Evolutionary conservation across 768 basidiomycete genomes (phyloP), one percentile per base, ranked within the genome.

Genomic region (Mycena capillaripes): DNA sequence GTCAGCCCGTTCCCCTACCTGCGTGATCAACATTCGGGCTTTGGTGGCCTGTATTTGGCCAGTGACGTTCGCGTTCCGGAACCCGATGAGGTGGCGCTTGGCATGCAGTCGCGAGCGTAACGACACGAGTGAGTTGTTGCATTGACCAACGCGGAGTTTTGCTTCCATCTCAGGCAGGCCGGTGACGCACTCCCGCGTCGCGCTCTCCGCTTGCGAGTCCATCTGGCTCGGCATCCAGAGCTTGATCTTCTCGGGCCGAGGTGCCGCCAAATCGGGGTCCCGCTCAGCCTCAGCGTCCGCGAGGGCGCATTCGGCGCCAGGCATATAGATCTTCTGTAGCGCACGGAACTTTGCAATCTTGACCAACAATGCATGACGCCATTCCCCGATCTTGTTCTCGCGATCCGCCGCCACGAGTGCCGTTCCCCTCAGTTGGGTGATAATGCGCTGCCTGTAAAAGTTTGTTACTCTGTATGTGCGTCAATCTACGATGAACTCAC

Each of bases 11-110:
- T 76, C 74, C 29, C 71, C 65, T 0, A 76, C 2, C 14, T 50
- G 29, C 1, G 38, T 57, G n/a, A 75, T 65, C 0, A 76, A 46
- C 2, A 66, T 74, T 0, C 9, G 9, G 0, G 74, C 65, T 4
- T 66, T 60, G 8, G 63, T 66, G 0, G 32, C 44, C 0, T 29
- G 38, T 0, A 56, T 27, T 25, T 76, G 76, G 0, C 70, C 76
- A 0, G 36, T 29, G 0, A 71, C 9, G 46, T 76, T 56, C 1
- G 27, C 44, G 44, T 76, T 70, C 0, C 68, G 53, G 7, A 64
- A 75, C 0, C 2, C 11, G 14, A 76, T 74, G 2, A 76, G 17
- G 32, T 66, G 64, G 1, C 57, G 38, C 29, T 76, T 72, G 4
- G 63, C 52, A 38, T 76, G 68, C 0, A 76, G 58, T 2, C 70